phyloP scores from a whole-genome alignment of 495 filamentous ascomycete genomes.

The Aspergillus sclerotioniger region DNA sequence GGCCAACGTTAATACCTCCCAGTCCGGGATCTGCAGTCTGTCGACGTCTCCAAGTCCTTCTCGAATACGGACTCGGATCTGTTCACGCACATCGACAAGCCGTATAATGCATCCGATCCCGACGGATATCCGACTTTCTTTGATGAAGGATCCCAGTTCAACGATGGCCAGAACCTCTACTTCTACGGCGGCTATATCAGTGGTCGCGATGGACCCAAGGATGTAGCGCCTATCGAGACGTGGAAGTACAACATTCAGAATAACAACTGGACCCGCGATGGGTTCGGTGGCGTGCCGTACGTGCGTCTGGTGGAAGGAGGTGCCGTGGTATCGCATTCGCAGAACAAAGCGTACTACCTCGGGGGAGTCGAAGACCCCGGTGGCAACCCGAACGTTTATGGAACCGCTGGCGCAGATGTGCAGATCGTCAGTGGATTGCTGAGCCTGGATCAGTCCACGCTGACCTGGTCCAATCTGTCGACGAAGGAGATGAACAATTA shows the following conservation, averaged over 20 bases:
- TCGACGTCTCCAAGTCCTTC: conserved; percentile 3
- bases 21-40: conserved; percentile 3
- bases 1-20: neutral
- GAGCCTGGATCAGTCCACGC: neutral
- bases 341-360: conserved; percentile 3
- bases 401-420: neutral
- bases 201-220: neutral
- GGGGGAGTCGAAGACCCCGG: neutral
- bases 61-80: conserved; percentile 1
- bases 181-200: conserved; percentile 9
- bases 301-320: conserved; percentile 3
- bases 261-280: conserved; percentile 3
- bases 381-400: conserved; percentile 1
- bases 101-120: neutral
- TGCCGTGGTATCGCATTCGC: neutral
- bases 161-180: neutral
- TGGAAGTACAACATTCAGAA: conserved; percentile 1
- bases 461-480: conserved; percentile 4
- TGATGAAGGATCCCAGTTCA: neutral
- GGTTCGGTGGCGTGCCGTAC: neutral
- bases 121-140: neutral
- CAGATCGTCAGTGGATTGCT: conserved; percentile 2
- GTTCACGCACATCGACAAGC: conserved; percentile 2
- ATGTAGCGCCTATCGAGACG: conserved; percentile 1
- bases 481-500: conserved; percentile 4